Conservation (phyloP, 805 yeast genomes). For the Lipomyces spencermartinsiae region DNA sequence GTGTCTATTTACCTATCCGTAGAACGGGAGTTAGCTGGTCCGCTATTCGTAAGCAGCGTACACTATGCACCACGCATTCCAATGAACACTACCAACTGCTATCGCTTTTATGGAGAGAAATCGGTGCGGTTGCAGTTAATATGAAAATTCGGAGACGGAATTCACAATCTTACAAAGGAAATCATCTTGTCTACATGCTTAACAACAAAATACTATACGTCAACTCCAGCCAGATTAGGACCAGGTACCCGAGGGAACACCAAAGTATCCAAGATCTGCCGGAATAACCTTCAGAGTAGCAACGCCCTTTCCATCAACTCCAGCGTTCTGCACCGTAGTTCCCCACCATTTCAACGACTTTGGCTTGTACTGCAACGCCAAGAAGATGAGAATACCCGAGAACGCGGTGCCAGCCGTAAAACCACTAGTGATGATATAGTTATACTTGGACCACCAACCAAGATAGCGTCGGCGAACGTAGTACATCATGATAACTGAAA, state of each 20-base stretch:
- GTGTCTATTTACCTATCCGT: too few species aligned
- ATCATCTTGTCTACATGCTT: too few species aligned
- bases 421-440: conserved; percentile 68
- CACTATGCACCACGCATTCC: too few species aligned
- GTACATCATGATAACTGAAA: conserved; percentile 11
- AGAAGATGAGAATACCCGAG: conserved; percentile 62
- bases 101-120: too few species aligned
- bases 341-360: conserved; percentile 69
- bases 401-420: conserved; percentile 70
- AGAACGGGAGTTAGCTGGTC: too few species aligned
- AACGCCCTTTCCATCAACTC: conserved; percentile 19
- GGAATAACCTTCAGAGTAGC: conserved; percentile 18
- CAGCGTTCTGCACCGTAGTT: conserved; percentile 42
- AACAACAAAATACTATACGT: too few species aligned
- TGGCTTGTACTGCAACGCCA: conserved; percentile 53
- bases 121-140: too few species aligned
- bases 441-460: conserved; percentile 21
- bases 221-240: too few species aligned
- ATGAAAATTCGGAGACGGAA: too few species aligned
- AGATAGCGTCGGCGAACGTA: conserved; percentile 14
- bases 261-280: conserved; percentile 41
- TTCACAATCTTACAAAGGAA: too few species aligned
- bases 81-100: too few species aligned
- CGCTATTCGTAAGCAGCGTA: too few species aligned
- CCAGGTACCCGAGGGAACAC: conserved; percentile 4